Evolutionary conservation across 2,329 filamentous ascomycete species (phyloP), one percentile per base, ranked within the genome.

Genomic region (Penicillium sp.): DNA sequence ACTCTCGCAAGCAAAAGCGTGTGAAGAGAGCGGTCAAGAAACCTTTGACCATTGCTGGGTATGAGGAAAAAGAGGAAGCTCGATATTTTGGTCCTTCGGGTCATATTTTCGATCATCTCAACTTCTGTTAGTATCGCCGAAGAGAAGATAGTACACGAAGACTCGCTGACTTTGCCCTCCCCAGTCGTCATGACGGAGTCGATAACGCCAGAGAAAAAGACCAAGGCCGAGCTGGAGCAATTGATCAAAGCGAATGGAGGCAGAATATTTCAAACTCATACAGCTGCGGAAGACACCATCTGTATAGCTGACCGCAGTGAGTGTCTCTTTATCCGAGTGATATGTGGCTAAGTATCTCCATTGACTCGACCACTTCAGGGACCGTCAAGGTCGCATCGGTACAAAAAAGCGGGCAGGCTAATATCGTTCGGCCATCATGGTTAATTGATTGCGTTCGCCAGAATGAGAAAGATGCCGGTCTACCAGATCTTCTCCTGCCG

Each of bases 171-270:
- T 29, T 58, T 28, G 18, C 5, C 11, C 2, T 18, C 43, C 9
- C 2, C 45, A 76, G 74, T 73, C 61, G 79, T 97, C 18, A 78
- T 96, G 63, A 90, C 86, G 1, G 90, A 94, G 45, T 83, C 85
- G 27, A 64, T 77, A 1, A 75, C 79, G 37, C 87, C 88, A 0
- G 71, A 75, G 25, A 93, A 88, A 68, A 89, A 82, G 65, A 79
- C 78, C 5, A 96, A 95, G 66, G 74, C 78, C 0, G 84, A 94
- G 53, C 73, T 98, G 1, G 90, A 97, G 66, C 75, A 80, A 7
- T 68, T 95, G 1, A 79, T 97, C 59, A 95, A 93, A 66, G 79
- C 83, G 4, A 83, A 96, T 52, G 91, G 91, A 3, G 93, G 90
- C 5, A 80, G 72, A 8, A 77, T 96, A 29, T 85, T 85, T 6